Base-by-base conservation (phyloP, 345 rosid species). In the Alliaria petiolata region DNA sequence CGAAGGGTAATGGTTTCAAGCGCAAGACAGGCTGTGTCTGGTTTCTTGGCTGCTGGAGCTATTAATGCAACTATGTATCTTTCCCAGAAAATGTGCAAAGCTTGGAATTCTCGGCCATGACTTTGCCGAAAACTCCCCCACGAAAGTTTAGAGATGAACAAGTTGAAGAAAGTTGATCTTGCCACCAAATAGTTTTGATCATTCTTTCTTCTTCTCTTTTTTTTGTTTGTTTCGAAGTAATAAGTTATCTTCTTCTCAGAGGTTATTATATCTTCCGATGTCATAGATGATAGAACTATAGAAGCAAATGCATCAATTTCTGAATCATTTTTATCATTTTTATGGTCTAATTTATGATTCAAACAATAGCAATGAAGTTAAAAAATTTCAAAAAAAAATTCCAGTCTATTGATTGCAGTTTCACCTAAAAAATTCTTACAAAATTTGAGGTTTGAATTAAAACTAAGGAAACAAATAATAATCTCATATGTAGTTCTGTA, bases 21-120 rank as follows among this genome's bases (percentile, higher is more conserved):
- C 57, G 88, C 75, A 35, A 87, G 96, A 79, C 98, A 93, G 78
- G 95, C 96, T 1, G 78, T 87, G 52, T 91, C 91, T 17, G 95
- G 98, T 69, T 56, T 93, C 42, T 69, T 91, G 68, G 82, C 87
- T 31, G 83, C 80, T 15, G 96, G 95, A 14, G 85, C 89, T 30
- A 55, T 86, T 50, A 85, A 83, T 64, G 91, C 89, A 16, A 80
- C 79, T 17, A 74, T 81, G 55, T 91, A 93, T 80, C 83, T 89
- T 16, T 85, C 76, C 5, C 87, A 70, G 54, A 91, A 93, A 77
- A 75, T 91, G 83, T 59, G 69, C 39, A 93, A 85, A 84, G 95
- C 89, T 45, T 87, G 89, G 93, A 81, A 77, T 63, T 87, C 91
- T 42, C 64, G 66, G 10, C 6, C 66, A 14, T 73, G 66, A 62